Evolutionary conservation across 139 green algal species (phyloP), one percentile per base, ranked within the genome.

Genomic region (Coccomyxa sp.): DNA sequence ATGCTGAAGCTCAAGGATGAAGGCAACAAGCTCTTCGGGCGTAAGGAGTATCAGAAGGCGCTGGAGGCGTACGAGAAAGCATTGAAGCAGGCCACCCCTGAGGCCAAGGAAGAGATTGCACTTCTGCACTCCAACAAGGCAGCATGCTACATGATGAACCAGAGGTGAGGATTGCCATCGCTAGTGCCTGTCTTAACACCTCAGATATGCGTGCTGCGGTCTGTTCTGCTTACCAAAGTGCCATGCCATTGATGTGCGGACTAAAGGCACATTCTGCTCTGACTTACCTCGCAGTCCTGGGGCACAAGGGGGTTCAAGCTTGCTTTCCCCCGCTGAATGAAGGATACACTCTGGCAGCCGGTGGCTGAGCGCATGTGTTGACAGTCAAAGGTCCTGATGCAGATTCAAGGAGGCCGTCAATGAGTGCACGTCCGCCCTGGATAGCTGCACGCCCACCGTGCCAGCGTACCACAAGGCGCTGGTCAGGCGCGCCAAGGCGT

Each of bases 401-500:
- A 95, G 91, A 74, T 94, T 88, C 84, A 95, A 97, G 82, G 92
- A 97, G 16, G 92, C 93, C 0, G 86, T 92, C 9, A 90, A 90
- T 69, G 91, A 95, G 80, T 96, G 92, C 83, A 85, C 85, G n/a
- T 74, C 73, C 7, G 90, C 91, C 10, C 89, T 97, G 41, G 83
- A 90, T 34, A 55, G 80, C 7, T n/a, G n/a, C n/a, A n/a, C n/a
- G n/a, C n/a, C n/a, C n/a, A n/a, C 50, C 27, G 39, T 85, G 41
- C 92, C 92, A 8, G 80, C 55, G 64, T 90, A 83, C 69, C 75
- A 83, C 68, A 92, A 92, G 81, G 92, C 92, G 29, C 74, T 91
- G 44, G 82, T 89, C 68, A 82, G 90, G 69, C 79, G 94, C 8
- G 85, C 89, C 39, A 91, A 91, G 72, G 90, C 91, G 37, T 91